Base-by-base conservation (phyloP, 2,329 filamentous ascomycete species). In the Aspergillus ochraceoroseus region DNA sequence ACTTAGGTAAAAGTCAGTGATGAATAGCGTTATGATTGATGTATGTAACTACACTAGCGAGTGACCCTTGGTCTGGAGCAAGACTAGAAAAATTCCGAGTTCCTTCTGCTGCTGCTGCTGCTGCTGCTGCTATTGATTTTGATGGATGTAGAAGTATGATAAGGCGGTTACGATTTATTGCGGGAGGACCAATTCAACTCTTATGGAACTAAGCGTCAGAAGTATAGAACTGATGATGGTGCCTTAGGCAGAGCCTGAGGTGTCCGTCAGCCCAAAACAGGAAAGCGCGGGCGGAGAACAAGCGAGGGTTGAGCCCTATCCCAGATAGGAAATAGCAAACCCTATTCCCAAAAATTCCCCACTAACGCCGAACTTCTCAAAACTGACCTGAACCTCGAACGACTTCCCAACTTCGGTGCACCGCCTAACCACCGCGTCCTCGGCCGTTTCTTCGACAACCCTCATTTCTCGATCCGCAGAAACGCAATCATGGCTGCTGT, bases 401-500 rank as follows among this genome's bases (percentile, higher is more conserved):
- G 53, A 55, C 49, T 48, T 48, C 44, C 50, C 53, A 51, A 44
- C 44, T 48, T 54, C 51, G 48, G 51, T 51, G 52, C 44, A 49
- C 53, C 51, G 52, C 48, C 34, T 43, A 44, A 52, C 41, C 42
- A 48, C 53, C 53, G 53, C 56, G 48, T 49, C 50, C 52, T 50
- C 57, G 56, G 53, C 51, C 57, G 50, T 56, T 58, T 60, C 58
- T 57, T 61, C 60, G 57, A 59, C 58, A 53, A 59, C 49, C 48
- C 48, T 9, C 5, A 54, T 56, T 56, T 51, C n/a, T n/a, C n/a
- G 53, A 56, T 45, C 56, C 52, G 55, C 50, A 59, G 55, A 56
- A 60, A 57, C 61, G 61, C 61, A 65, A 70, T 57, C 56, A 73
- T 73, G 70, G 67, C 70, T 57, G 67, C 70, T 62, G 62, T 66